Percentiles rank a stretch among this genome's conserved stretches.
Conservation (phyloP, 345 rosid species). For the Gossypium raimondii region DNA sequence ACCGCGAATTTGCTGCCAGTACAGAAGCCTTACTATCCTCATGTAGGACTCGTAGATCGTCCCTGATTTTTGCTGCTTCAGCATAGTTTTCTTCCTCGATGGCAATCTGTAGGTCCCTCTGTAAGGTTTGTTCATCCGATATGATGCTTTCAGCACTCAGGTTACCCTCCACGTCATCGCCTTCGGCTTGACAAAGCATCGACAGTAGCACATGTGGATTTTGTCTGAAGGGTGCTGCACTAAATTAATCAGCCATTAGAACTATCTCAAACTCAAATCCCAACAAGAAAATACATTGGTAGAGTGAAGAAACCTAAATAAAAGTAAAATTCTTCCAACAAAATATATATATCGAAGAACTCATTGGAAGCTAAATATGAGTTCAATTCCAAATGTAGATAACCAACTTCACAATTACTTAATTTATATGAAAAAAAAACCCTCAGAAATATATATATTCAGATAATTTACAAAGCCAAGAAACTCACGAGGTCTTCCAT, state of each 20-base stretch:
- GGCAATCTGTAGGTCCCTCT: conserved; percentile 55
- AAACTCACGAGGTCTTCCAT: conserved; percentile 38
- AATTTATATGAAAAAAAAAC: not conserved
- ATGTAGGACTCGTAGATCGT: conserved; percentile 50
- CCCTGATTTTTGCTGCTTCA: conserved; percentile 80
- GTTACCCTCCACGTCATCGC: conserved; percentile 52
- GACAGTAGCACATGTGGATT: conserved; percentile 19
- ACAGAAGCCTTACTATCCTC: conserved; percentile 67
- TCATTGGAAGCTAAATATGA: not conserved
- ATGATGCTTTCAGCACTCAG: conserved; percentile 46
- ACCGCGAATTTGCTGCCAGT: conserved; percentile 66
- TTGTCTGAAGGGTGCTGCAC: conserved; percentile 31
- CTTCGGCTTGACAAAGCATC: conserved; percentile 43
- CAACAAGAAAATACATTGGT: not conserved
- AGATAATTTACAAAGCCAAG: not conserved
- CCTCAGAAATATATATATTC: not conserved
- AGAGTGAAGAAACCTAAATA: not conserved
- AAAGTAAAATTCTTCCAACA: not conserved
- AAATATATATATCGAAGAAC: not conserved
- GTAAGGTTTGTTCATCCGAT: conserved; percentile 57
- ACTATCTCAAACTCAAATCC: not conserved
- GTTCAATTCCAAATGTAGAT: not conserved
- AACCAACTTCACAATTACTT: not conserved
- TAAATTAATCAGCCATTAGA: conserved; percentile 24
- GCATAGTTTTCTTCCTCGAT: conserved; percentile 80